A percentile compares a stretch with the other conserved stretches of the same genome.
phyloP scores from a whole-genome alignment of 1,139 yeast species.

The Sugiyamaella japonica region DNA sequence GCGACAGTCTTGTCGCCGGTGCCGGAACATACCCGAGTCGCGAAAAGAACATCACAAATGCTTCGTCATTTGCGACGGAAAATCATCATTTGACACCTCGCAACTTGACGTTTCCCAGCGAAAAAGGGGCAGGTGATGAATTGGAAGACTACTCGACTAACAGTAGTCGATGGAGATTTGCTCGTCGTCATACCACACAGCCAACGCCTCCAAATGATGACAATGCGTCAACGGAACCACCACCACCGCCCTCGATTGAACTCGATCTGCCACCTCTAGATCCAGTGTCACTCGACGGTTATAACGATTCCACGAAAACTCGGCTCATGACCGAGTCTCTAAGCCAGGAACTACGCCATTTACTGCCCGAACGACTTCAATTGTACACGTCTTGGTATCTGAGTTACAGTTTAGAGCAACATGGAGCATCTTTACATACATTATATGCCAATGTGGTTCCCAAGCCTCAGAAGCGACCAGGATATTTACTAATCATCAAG shows the following conservation, averaged over 20 bases:
- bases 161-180: constrained; percentile 1
- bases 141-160: background rate
- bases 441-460: constrained; percentile 52
- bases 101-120: background rate
- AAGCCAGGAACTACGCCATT: constrained; percentile 69
- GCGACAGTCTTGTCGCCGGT: background rate
- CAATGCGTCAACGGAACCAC: background rate
- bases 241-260: constrained; percentile 1
- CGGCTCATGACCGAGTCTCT: constrained; percentile 57
- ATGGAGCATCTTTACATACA: constrained; percentile 85
- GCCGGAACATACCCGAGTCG: background rate
- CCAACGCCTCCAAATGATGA: background rate
- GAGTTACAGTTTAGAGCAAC: constrained; percentile 81
- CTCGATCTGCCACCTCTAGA: constrained; percentile 45
- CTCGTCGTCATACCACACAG: constrained; percentile 1
- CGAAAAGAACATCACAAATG: background rate
- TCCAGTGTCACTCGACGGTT: constrained; percentile 56
- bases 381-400: constrained; percentile 75
- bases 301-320: constrained; percentile 55
- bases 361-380: constrained; percentile 78
- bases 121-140: background rate
- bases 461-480: constrained; percentile 48
- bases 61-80: too few relatives aligned
- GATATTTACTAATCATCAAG: constrained; percentile 67
- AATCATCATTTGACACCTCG: background rate